These are phyloP conservation scores for Cymbidium sinense DNA, from an alignment of 106 monocot genomes.

Conservation along the genomic window DNA sequence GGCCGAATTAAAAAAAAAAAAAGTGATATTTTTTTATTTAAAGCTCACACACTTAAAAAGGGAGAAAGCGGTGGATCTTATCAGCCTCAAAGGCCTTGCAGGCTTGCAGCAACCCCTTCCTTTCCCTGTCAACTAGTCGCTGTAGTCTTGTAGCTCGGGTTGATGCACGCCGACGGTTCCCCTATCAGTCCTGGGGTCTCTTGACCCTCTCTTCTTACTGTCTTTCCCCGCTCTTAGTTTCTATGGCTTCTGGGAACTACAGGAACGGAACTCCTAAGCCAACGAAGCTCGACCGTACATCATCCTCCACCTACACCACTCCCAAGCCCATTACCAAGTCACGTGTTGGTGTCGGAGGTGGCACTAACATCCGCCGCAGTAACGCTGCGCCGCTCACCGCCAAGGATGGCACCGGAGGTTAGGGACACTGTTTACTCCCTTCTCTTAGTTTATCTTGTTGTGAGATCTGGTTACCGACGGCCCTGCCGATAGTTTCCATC, in stretches of 20 bases:
- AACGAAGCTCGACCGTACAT: slow-evolving; percentile 2
- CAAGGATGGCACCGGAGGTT: slow-evolving; percentile 1
- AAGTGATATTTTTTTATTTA: not conserved
- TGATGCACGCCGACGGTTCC: not conserved
- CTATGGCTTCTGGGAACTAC: slow-evolving; percentile 10
- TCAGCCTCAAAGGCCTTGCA: not conserved
- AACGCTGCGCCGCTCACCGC: not conserved
- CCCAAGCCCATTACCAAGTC: slow-evolving; percentile 6
- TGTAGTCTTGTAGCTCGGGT: not conserved
- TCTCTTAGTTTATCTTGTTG: not conserved
- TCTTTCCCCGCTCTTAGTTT: not conserved
- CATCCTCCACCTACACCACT: slow-evolving; percentile 4
- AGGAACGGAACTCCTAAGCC: slow-evolving; percentile 8
- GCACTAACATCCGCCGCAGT: slow-evolving; percentile 5
- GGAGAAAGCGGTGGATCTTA: not conserved
- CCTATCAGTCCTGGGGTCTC: not conserved
- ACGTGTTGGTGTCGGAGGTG: not conserved
- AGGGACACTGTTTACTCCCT: not conserved
- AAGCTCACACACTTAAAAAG: not conserved
- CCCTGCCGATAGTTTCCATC: not conserved
- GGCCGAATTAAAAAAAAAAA: not conserved
- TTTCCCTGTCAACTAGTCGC: not conserved
- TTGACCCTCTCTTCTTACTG: not conserved
- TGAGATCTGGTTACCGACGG: slow-evolving; percentile 1
- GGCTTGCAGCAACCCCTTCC: not conserved